Evolutionary conservation across 208 protist species (phyloP), one percentile per base, ranked within the genome.

Genomic region (Leishmania amazonensis): DNA sequence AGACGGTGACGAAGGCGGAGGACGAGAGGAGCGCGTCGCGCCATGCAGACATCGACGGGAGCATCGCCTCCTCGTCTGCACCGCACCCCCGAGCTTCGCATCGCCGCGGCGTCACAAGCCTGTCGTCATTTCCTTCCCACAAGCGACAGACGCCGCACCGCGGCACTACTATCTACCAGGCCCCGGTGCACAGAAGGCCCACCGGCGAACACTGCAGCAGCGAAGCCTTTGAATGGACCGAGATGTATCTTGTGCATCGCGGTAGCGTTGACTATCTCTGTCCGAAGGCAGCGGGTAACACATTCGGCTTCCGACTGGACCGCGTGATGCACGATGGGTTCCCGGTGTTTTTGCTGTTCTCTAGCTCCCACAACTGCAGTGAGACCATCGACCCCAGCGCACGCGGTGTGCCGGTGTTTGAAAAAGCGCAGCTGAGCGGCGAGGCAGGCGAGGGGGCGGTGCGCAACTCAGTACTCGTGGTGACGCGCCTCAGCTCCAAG

Each of bases 321-420:
- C 90, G 91, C 47, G 76, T 93, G 38, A 87, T 88, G 60, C 89
- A 91, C 76, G 78, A 91, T 45, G 89, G 90, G 64, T 86, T 95
- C 51, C 88, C 92, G 3, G 85, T 96, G 70, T 94, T 91, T 81
- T 83, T 97, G 17, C 88, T 97, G 31, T 97, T 95, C 81, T 75
- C 42, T 13, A 85, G 80, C 38, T 72, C 60, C 35, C 80, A 80
- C 47, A 91, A 87, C 58, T 84, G 83, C 78, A 87, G 81, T 75
- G 84, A 90, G 58, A 17, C 15, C 51, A 68, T 93, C 47, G 78
- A 86, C 49, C 21, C 76, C 54, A 68, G 24, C 72, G 84, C 87
- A 31, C 78, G 79, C 35, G 91, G 87, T 0, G 88, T 92, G 58
- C 79, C 82, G 21, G 91, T 90, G 42, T 85, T 85, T 35, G 81